These are phyloP conservation scores for Dendryphion nanum DNA, from an alignment of 2,329 filamentous ascomycete genomes.

Conservation along the genomic window DNA sequence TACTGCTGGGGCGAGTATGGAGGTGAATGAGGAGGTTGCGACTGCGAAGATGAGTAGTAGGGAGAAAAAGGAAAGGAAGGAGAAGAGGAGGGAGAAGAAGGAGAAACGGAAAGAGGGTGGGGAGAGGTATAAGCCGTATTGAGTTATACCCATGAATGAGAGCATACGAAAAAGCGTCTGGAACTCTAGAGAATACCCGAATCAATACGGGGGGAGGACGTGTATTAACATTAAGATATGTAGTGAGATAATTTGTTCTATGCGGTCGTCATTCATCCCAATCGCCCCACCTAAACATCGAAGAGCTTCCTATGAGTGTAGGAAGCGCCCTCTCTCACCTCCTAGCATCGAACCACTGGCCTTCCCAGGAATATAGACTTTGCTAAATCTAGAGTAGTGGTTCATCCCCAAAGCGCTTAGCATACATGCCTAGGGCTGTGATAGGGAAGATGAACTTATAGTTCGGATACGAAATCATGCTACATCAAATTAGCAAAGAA, in stretches of 20 bases:
- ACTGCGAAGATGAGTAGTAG: constrained; percentile 13
- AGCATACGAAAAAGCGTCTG: no score
- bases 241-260: not conserved
- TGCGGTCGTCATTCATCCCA: no score
- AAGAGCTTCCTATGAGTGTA: no score
- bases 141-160: no score
- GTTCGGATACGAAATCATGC: constrained; percentile 98
- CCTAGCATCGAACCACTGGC: no score
- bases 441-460: constrained; percentile 97
- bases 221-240: no score
- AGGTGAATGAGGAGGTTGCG: constrained; percentile 24
- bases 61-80: constrained; percentile 25
- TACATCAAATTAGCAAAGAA: constrained; percentile 28
- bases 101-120: constrained; percentile 21
- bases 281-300: no score
- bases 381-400: not conserved
- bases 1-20: constrained; percentile 15
- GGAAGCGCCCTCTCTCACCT: no score
- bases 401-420: constrained; percentile 39
- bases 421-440: constrained; percentile 90
- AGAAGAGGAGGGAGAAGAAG: constrained; percentile 33
- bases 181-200: no score
- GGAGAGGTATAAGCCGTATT: constrained; percentile 42
- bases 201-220: no score
- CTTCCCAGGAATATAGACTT: no score